A percentile compares a stretch with the other conserved stretches of the same genome.
These are phyloP conservation scores for Stentor roeselii DNA, from an alignment of 73 alveolate species.

Conservation along the genomic window DNA sequence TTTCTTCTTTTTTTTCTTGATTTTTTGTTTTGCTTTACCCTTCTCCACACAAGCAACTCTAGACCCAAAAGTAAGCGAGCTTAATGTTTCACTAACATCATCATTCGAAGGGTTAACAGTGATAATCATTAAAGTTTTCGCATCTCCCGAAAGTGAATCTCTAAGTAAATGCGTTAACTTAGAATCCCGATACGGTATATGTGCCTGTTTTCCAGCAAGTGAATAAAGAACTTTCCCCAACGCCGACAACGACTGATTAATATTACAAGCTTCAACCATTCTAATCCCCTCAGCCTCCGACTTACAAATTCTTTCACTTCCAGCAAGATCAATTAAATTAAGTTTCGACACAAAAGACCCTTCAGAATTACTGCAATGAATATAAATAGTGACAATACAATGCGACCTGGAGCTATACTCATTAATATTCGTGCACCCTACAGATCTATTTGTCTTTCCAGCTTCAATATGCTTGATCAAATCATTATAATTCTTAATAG, in stretches of 20 bases:
- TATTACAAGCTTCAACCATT: conserved; percentile 97
- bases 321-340: conserved; percentile 97
- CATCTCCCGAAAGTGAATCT: conserved; percentile 96
- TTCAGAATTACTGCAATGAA: conserved; percentile 81
- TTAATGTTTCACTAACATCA: conserved; percentile 88
- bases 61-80: conserved; percentile 85
- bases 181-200: conserved; percentile 97
- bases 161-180: conserved; percentile 95
- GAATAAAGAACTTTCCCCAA: conserved; percentile 93
- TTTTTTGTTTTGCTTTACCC: conserved; percentile 19
- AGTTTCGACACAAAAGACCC: conserved; percentile 38
- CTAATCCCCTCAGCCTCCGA: conserved; percentile 92
- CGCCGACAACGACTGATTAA: conserved; percentile 91
- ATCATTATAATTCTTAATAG: conserved; percentile 88
- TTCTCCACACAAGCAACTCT: conserved; percentile 22
- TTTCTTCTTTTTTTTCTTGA: not conserved
- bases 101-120: conserved; percentile 93
- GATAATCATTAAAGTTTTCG: conserved; percentile 97
- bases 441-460: conserved; percentile 96
- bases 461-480: conserved; percentile 90
- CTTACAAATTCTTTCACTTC: conserved; percentile 96
- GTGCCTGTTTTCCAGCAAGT: conserved; percentile 71
- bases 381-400: conserved; percentile 91
- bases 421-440: conserved; percentile 94
- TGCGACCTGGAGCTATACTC: conserved; percentile 98